Conservation (phyloP, 148 eudicot genomes). For the Nyssa sinensis region DNA sequence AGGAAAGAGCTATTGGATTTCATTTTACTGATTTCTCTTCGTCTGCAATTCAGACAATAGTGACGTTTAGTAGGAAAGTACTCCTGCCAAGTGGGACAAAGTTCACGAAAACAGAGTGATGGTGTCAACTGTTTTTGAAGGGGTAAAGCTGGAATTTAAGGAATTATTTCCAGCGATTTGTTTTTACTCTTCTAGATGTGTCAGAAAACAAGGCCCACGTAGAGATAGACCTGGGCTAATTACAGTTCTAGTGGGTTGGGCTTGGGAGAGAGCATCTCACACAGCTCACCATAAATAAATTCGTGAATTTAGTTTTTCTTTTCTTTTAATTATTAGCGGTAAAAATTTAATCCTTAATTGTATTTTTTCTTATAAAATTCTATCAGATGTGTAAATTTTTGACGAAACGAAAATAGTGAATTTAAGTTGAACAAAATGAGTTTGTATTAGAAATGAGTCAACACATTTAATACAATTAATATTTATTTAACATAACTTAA, state of each 20-base stretch:
- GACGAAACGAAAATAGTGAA: too few species aligned
- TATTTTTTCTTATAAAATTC: too few species aligned
- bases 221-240: not conserved
- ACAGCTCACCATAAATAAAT: not conserved
- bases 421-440: too few species aligned
- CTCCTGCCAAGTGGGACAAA: not conserved
- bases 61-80: not conserved
- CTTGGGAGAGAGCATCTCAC: not conserved
- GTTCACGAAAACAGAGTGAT: not conserved
- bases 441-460: too few species aligned
- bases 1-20: conserved; percentile 2
- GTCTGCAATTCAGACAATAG: conserved; percentile 8
- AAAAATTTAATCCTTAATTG: too few species aligned
- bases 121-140: not conserved
- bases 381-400: too few species aligned
- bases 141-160: not conserved
- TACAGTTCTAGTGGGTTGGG: not conserved
- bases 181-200: not conserved
- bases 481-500: too few species aligned
- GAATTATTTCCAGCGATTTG: not conserved
- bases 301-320: too few species aligned
- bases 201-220: conserved; percentile 1
- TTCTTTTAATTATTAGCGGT: too few species aligned
- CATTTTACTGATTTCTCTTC: not conserved
- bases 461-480: too few species aligned